Evolutionary conservation across 208 protist species (phyloP).

Genomic region (Leishmania braziliensis): DNA sequence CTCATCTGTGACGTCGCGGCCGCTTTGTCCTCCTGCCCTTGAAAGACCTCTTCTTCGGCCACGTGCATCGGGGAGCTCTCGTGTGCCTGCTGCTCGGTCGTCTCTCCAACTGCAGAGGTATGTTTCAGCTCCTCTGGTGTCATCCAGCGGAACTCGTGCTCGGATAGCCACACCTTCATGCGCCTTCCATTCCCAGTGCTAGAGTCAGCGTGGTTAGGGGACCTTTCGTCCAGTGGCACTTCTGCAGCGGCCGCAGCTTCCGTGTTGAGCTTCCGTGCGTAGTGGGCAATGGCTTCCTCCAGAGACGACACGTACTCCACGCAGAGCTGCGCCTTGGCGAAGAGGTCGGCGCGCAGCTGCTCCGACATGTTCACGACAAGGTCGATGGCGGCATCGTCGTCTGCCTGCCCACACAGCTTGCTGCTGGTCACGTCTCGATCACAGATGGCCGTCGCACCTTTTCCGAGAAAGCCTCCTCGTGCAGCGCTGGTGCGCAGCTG

Average conservation of each 20-base stretch:
- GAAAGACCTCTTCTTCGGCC: slow-evolving; percentile 11
- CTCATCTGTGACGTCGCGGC: background rate
- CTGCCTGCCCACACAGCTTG: background rate
- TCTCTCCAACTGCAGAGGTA: slow-evolving; percentile 7
- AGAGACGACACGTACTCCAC: slow-evolving; percentile 70
- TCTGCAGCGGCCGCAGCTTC: slow-evolving; percentile 3
- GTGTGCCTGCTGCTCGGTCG: background rate
- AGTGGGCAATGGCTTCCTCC: slow-evolving; percentile 46
- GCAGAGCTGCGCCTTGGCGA: slow-evolving; percentile 70
- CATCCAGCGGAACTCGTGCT: slow-evolving; percentile 61
- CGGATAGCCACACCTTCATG: slow-evolving; percentile 62
- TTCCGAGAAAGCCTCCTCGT: background rate
- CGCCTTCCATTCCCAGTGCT: background rate
- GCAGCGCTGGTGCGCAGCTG: background rate
- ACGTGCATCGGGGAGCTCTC: slow-evolving; percentile 1
- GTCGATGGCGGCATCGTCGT: slow-evolving; percentile 37
- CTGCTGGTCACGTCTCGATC: background rate
- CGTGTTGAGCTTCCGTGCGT: slow-evolving; percentile 47
- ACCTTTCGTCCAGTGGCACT: slow-evolving; percentile 12
- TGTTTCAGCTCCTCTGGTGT: slow-evolving; percentile 38
- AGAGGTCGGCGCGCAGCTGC: slow-evolving; percentile 52
- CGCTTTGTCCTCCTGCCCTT: background rate
- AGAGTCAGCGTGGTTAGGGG: background rate
- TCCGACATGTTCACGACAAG: slow-evolving; percentile 54
- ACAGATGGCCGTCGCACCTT: background rate